Evolutionary conservation across 2,329 filamentous ascomycete genomes (phyloP).

Genomic region (Pyrenophora seminiperda): DNA sequence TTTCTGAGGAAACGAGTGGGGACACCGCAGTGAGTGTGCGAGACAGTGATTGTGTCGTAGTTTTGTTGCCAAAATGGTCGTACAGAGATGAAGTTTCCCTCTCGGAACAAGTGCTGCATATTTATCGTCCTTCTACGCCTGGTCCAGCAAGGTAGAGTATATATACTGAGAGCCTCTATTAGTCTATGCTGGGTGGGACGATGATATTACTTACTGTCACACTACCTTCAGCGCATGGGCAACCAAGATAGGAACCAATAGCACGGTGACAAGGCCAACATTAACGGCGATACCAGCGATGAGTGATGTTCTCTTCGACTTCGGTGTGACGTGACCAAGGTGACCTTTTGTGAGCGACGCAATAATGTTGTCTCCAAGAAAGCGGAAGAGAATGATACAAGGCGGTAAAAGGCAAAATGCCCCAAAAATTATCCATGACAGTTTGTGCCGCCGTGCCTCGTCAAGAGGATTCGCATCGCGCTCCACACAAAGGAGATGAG

Average conservation of each 20-base stretch:
- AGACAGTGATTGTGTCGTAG: background rate
- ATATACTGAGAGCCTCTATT: background rate
- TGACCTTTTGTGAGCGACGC: conserved; percentile 37
- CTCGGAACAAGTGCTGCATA: background rate
- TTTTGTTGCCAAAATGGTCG: background rate
- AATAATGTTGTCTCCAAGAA: conserved; percentile 41
- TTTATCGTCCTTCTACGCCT: background rate
- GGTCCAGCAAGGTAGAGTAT: background rate
- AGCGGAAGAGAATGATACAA: conserved; percentile 45
- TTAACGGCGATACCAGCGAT: conserved; percentile 40
- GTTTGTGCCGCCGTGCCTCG: conserved; percentile 33
- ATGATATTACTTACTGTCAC: conserved; percentile 11
- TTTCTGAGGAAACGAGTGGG: background rate
- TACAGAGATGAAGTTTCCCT: no score
- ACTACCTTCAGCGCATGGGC: conserved; percentile 26
- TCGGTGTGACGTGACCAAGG: conserved; percentile 34
- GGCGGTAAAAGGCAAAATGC: conserved; percentile 45
- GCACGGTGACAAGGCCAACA: conserved; percentile 26
- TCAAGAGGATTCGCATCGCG: conserved; percentile 28
- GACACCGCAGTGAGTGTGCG: background rate
- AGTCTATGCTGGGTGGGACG: background rate
- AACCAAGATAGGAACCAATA: conserved; percentile 35
- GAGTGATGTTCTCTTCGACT: conserved; percentile 41
- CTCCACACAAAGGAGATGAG: conserved; percentile 39
- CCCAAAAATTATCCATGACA: conserved; percentile 44